Conservation (phyloP, 805 yeast genomes). For the Wickerhamomyces rabaulensis region DNA sequence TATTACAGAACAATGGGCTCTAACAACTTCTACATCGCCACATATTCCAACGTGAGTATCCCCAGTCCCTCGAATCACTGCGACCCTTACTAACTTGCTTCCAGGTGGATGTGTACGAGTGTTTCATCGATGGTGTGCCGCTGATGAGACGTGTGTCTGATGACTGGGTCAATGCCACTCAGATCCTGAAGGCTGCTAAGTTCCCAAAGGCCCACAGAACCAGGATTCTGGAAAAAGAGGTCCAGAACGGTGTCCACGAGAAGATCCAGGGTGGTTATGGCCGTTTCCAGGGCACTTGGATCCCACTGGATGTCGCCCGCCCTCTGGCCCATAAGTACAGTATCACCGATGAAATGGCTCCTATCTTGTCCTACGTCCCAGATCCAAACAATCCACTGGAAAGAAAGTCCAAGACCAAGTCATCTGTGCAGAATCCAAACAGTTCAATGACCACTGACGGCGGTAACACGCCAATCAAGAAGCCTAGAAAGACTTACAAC, state of each 20-base stretch:
- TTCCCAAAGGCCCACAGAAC: slow-evolving; percentile 78
- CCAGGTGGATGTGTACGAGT: slow-evolving; percentile 26
- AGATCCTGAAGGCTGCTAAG: slow-evolving; percentile 70
- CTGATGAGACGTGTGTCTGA: slow-evolving; percentile 86
- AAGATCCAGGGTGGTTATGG: slow-evolving; percentile 86
- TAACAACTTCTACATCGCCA: slow-evolving; percentile 17
- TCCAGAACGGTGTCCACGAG: slow-evolving; percentile 62
- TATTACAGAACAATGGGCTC: neutral
- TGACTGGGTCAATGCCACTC: slow-evolving; percentile 92
- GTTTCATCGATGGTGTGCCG: slow-evolving; percentile 20
- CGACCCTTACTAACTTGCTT: neutral
- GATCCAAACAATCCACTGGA: slow-evolving; percentile 40
- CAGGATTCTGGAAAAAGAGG: slow-evolving; percentile 68
- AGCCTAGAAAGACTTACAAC: slow-evolving; percentile 18
- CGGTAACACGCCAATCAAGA: slow-evolving; percentile 15
- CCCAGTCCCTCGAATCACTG: too few relatives aligned
- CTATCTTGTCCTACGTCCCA: slow-evolving; percentile 49
- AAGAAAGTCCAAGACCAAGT: slow-evolving; percentile 29
- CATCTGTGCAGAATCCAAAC: slow-evolving; percentile 2
- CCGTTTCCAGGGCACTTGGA: slow-evolving; percentile 83
- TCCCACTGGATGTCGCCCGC: slow-evolving; percentile 63
- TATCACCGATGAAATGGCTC: slow-evolving; percentile 44
- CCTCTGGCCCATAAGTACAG: slow-evolving; percentile 49
- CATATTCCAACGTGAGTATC: slow-evolving; percentile 22
- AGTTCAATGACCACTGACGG: slow-evolving; percentile 10